A percentile compares a stretch with the other conserved stretches of the same genome.
Conservation (phyloP, 2,329 filamentous ascomycete species). For the Diaporthe ampelina region DNA sequence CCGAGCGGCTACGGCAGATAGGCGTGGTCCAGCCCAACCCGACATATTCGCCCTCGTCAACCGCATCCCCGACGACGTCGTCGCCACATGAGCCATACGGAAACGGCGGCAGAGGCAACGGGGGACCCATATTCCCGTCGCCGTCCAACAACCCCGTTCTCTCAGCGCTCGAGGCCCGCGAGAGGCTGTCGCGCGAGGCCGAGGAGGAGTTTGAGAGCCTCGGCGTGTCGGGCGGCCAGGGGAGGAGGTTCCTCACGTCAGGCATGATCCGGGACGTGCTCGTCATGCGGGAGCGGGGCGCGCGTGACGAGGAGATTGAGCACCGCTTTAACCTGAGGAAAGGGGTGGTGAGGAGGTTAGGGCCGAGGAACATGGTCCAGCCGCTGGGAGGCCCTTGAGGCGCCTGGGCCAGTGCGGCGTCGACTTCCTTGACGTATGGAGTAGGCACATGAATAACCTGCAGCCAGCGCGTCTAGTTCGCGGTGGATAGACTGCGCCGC, state of each 20-base stretch:
- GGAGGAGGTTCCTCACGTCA: slow-evolving; percentile 63
- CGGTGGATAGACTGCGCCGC: neutral
- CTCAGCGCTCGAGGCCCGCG: slow-evolving; percentile 63
- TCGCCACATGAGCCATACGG: slow-evolving; percentile 34
- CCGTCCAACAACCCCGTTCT: slow-evolving; percentile 60
- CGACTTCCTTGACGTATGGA: neutral
- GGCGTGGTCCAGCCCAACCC: slow-evolving; percentile 68
- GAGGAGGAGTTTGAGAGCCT: slow-evolving; percentile 59
- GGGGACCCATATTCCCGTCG: slow-evolving; percentile 48
- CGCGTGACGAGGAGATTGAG: slow-evolving; percentile 60
- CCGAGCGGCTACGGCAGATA: slow-evolving; percentile 66
- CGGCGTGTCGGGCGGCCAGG: slow-evolving; percentile 51
- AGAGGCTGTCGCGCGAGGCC: slow-evolving; percentile 58
- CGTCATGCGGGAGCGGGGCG: slow-evolving; percentile 58
- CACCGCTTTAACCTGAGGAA: slow-evolving; percentile 58
- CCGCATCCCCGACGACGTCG: slow-evolving; percentile 47
- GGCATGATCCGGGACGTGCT: slow-evolving; percentile 62
- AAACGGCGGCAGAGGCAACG: slow-evolving; percentile 33
- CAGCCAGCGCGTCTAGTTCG: neutral
- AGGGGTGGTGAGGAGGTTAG: slow-evolving; percentile 62
- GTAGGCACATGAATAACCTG: neutral
- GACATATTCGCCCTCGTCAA: slow-evolving; percentile 67
- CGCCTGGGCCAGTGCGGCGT: too few species aligned
- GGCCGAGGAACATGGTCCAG: slow-evolving; percentile 56
- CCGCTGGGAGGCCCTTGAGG: slow-evolving; percentile 49